Base-by-base conservation (phyloP, 2,329 filamentous ascomycete genomes). In the Aspergillus ibericus region DNA sequence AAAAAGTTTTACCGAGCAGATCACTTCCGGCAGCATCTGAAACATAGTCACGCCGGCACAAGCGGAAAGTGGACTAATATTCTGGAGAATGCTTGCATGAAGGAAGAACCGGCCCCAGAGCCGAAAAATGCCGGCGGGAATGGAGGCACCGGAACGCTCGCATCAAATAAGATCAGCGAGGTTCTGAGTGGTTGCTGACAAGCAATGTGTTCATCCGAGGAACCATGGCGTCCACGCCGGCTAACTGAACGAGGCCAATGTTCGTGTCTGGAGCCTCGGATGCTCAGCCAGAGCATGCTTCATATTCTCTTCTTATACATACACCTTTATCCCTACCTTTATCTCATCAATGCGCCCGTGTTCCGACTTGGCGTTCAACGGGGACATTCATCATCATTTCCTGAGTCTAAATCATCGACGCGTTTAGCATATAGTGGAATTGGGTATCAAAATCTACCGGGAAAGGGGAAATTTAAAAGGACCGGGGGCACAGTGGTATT, bases 11-110 rank as follows among this genome's bases (percentile, higher is more conserved):
- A 90, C 80, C 86, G 95, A 36, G 95, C 95, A 34, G 95, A 99
- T 75, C 95, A 99, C 75, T 99, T 99, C 82, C 88, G 95, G 59
- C 95, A 99, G 76, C 95, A 99, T 77, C 81, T 99, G 59, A 99
- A 98, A 81, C 95, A 99, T 75, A 97, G 92, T 74, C 95, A 98
- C 77, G 91, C 91, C 36, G 95, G 95, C 35, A 93, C 92, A 0
- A 97, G 92, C 75, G 95, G 95, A 32, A 98, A 98, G 77, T 99
- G 95, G 95, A 99, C 95, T 12, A 98, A 98, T 76, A 93, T 96
- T 83, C 82, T 99, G 34, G 95, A 99, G 74, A 96, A 92, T 72
- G 92, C 93, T 5, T 99, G 95, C 78, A 96, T 98, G 91, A 87
- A 93, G 75, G 93, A 96, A 72, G 92, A 96, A 56, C 63, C 70